A percentile compares a stretch with the other conserved stretches of the same genome.
These are phyloP conservation scores for Gryganskiella cystojenkinii DNA, from an alignment of 192 early-diverging fungal genomes.

Conservation along the genomic window DNA sequence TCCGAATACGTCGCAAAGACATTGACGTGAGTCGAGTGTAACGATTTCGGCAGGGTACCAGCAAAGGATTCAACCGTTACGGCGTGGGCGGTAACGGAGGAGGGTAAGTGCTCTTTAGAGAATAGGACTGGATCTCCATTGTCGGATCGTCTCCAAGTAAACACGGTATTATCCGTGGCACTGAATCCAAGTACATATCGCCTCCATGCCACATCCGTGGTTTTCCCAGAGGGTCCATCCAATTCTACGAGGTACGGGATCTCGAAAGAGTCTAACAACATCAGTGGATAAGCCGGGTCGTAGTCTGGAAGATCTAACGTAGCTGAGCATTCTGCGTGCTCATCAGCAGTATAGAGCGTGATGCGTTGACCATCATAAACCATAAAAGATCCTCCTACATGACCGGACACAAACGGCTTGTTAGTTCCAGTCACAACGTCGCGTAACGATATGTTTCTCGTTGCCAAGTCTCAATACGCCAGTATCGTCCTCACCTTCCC, in stretches of 20 bases:
- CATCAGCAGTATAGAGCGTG: constrained; percentile 30
- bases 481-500: constrained; percentile 30
- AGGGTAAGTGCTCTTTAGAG: constrained; percentile 41
- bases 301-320: constrained; percentile 40
- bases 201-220: constrained; percentile 42
- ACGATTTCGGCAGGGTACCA: constrained; percentile 42
- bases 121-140: constrained; percentile 31
- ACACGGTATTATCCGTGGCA: constrained; percentile 35
- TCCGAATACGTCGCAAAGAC: constrained; percentile 54
- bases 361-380: constrained; percentile 40
- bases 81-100: constrained; percentile 15
- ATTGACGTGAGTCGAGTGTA: constrained; percentile 47
- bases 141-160: constrained; percentile 43
- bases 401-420: neutral
- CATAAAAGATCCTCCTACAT: constrained; percentile 48
- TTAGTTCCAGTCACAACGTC: too few species aligned
- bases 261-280: constrained; percentile 43
- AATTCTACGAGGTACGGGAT: constrained; percentile 35
- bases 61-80: constrained; percentile 48
- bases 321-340: constrained; percentile 23
- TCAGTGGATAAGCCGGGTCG: constrained; percentile 34
- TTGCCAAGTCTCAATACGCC: too few species aligned
- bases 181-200: constrained; percentile 48
- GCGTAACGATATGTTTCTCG: too few species aligned
- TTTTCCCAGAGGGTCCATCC: constrained; percentile 35